Conservation (phyloP, 257 asterid species). For the Verbascum thapsus region DNA sequence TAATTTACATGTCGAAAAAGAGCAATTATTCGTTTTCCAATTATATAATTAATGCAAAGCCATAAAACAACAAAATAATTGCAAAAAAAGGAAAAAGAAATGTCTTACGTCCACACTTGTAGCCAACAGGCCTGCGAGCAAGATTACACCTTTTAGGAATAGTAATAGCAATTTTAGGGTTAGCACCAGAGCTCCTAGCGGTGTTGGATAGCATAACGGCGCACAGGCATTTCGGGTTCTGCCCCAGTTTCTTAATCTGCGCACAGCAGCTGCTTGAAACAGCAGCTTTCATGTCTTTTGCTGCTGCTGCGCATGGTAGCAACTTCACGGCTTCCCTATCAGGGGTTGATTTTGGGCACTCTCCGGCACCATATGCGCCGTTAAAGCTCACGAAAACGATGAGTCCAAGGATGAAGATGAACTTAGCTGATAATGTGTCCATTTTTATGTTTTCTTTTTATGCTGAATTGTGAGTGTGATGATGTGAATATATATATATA, state of each 20-base stretch:
- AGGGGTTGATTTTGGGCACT: slow-evolving; percentile 10
- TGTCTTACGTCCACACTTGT: slow-evolving; percentile 43
- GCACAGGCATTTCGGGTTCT: slow-evolving; percentile 49
- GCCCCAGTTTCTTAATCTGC: slow-evolving; percentile 41
- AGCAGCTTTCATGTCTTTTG: slow-evolving; percentile 31
- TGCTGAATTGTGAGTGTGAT: no score
- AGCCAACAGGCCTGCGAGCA: slow-evolving; percentile 39
- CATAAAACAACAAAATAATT: no score
- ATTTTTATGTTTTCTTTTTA: no score
- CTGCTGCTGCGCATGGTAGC: slow-evolving; percentile 41
- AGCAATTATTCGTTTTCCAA: no score
- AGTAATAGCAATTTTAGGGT: slow-evolving; percentile 34
- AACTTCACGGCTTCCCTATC: slow-evolving; percentile 44
- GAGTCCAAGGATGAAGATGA: no score
- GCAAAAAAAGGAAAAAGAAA: no score
- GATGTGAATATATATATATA: no score
- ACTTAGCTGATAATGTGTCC: no score
- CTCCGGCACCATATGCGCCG: no score
- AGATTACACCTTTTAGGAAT: slow-evolving; percentile 45
- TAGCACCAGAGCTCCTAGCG: slow-evolving; percentile 38
- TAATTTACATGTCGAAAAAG: no score
- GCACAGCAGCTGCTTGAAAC: slow-evolving; percentile 44
- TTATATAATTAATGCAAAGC: no score
- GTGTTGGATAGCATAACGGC: slow-evolving; percentile 39
- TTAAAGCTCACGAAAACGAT: no score